Evolutionary conservation across 257 asterid species (phyloP).

Genomic region (Ilex aquifolium): DNA sequence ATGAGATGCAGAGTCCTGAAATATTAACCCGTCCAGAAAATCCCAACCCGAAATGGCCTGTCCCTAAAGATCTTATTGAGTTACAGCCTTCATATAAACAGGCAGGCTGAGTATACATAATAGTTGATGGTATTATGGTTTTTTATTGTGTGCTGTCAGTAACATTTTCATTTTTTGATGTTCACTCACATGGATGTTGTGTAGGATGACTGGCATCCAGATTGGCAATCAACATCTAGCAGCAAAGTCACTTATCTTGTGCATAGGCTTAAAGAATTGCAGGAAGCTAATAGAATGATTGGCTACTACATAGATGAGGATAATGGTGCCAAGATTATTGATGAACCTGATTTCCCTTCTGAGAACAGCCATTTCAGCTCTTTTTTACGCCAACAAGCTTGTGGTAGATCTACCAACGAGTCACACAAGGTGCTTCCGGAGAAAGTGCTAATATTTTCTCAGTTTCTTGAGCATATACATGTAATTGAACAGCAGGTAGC

Average conservation of each 20-base stretch:
- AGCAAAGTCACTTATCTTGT: slow-evolving; percentile 85
- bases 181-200: slow-evolving; percentile 7
- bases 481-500: slow-evolving; percentile 89
- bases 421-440: slow-evolving; percentile 30
- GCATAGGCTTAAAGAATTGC: slow-evolving; percentile 48
- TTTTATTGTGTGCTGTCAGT: not conserved
- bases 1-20: slow-evolving; percentile 97
- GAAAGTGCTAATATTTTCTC: slow-evolving; percentile 92
- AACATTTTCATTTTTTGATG: slow-evolving; percentile 1
- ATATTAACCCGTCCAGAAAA: slow-evolving; percentile 89
- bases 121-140: slow-evolving; percentile 6
- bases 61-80: slow-evolving; percentile 98
- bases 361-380: slow-evolving; percentile 15
- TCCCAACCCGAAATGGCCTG: slow-evolving; percentile 99
- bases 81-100: slow-evolving; percentile 95
- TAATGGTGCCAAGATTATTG: slow-evolving; percentile 21
- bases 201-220: slow-evolving; percentile 99
- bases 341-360: slow-evolving; percentile 19
- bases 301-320: slow-evolving; percentile 22
- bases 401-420: slow-evolving; percentile 23
- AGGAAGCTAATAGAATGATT: slow-evolving; percentile 47
- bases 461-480: slow-evolving; percentile 97
- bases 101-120: slow-evolving; percentile 27
- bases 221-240: slow-evolving; percentile 98
- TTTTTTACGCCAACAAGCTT: slow-evolving; percentile 21